Conservation (phyloP, 768 basidiomycete species). For the Gyrodon lividus region DNA sequence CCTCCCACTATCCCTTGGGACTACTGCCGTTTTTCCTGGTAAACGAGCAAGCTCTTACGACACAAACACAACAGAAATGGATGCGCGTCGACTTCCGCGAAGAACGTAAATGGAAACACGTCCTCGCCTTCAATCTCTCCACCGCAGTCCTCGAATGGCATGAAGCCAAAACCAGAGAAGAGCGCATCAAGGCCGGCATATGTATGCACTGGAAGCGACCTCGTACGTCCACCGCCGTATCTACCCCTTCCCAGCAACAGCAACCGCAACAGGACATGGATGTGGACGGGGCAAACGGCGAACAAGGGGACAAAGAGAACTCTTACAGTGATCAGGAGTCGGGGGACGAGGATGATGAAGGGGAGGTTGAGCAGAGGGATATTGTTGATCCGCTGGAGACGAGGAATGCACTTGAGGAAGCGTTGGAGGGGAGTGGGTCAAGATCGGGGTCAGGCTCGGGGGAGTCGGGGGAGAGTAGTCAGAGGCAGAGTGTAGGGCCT, state of each 20-base stretch:
- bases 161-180: constrained; percentile 59
- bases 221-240: constrained; percentile 25
- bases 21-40: not conserved
- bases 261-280: constrained; percentile 31
- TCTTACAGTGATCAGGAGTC: constrained; percentile 39
- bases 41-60: constrained; percentile 8
- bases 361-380: constrained; percentile 52
- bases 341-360: constrained; percentile 58
- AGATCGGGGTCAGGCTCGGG: constrained; percentile 29
- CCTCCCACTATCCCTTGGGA: not conserved
- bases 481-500: constrained; percentile 29
- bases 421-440: constrained; percentile 41
- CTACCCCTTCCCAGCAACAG: constrained; percentile 29
- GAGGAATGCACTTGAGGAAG: constrained; percentile 53
- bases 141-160: constrained; percentile 89
- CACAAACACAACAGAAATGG: constrained; percentile 70
- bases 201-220: constrained; percentile 64
- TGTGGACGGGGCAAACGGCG: constrained; percentile 26
- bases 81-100: constrained; percentile 94
- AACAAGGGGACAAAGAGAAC: constrained; percentile 24
- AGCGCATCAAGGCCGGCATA: constrained; percentile 63
- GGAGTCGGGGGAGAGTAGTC: constrained; percentile 36
- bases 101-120: constrained; percentile 90
- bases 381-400: constrained; percentile 63
- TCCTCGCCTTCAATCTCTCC: constrained; percentile 79